Evolutionary conservation across 345 rosid genomes (phyloP), one percentile per base, ranked within the genome.

Genomic region (Psidium guajava): DNA sequence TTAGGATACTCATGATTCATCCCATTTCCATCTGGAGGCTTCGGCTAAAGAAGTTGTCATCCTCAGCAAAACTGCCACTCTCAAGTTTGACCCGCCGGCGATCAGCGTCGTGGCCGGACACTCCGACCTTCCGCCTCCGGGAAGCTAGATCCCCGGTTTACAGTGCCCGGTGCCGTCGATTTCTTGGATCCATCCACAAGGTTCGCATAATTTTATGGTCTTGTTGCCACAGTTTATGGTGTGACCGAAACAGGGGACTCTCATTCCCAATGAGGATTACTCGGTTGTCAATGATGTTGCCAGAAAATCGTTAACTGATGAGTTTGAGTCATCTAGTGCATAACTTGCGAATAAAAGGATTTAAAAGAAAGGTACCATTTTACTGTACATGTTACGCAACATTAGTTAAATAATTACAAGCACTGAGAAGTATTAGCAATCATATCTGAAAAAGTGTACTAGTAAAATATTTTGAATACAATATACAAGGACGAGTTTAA

Each of bases 161-260:
- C 18, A 2, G 0, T 3, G 16, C 75, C 44, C 12, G 3, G 20
- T 3, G 5, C 3, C 42, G 11, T 28, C 20, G 6, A 64, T 64
- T 32, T 61, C 21, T 28, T 4, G 11, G 6, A 40, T 36, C 44
- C 47, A 36, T 36, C 40, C 6, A 18, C 24, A 0, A 11, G 22
- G 32, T 40, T 64, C 24, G 21, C 24, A 20, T 9, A 53, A 53
- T 15, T 53, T 18, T 53, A 15, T 5, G 20, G 6, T 52, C 14
- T 52, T 4, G 16, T 13, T 14, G 4, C 20, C 18, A 53, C 18
- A 14, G 18, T 14, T 16, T 53, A 4, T 53, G 54, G 16, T 53
- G 18, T 53, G 54, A 20, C 21, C 11, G 25, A 54, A 7, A 54
- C 57, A 20, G 24, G 57, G 20, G 57, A 54, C 1, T 3, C 10